Percentiles rank a stretch among this genome's conserved stretches.
Evolutionary conservation across 2,329 filamentous ascomycete genomes (phyloP).

Genomic region (Phyllosticta citrichinensis): DNA sequence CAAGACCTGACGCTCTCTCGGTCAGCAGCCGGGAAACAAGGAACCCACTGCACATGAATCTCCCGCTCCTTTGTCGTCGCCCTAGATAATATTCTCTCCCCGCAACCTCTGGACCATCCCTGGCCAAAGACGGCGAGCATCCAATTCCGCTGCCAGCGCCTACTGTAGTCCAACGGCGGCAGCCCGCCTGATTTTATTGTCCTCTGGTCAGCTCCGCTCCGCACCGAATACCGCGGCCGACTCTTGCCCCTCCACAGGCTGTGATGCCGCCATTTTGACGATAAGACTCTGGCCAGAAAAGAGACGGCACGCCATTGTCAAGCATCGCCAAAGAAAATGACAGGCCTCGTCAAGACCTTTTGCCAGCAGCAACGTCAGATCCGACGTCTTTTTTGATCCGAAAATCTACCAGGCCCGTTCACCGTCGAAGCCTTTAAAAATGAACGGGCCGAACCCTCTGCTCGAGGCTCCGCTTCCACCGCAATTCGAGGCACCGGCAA

Average conservation of each 20-base stretch:
- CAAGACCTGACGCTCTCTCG: neutral
- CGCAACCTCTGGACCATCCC: neutral
- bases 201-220: neutral
- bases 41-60: neutral
- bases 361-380: neutral
- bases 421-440: slow-evolving; percentile 9
- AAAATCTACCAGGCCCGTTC: neutral
- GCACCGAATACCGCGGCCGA: neutral
- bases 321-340: slow-evolving; percentile 2
- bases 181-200: neutral
- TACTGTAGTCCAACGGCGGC: neutral
- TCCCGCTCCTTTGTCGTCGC: neutral
- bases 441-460: slow-evolving; percentile 21
- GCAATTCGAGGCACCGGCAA: slow-evolving; percentile 18
- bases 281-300: neutral
- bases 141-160: slow-evolving; percentile 1
- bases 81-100: neutral
- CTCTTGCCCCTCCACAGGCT: neutral
- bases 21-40: neutral
- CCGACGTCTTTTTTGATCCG: neutral
- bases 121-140: neutral
- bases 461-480: neutral
- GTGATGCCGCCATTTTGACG: neutral
- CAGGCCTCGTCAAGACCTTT: neutral
- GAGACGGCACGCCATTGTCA: neutral